Conservation (phyloP, 176 grass and related monocot species). For the Rhynchospora pubera region DNA sequence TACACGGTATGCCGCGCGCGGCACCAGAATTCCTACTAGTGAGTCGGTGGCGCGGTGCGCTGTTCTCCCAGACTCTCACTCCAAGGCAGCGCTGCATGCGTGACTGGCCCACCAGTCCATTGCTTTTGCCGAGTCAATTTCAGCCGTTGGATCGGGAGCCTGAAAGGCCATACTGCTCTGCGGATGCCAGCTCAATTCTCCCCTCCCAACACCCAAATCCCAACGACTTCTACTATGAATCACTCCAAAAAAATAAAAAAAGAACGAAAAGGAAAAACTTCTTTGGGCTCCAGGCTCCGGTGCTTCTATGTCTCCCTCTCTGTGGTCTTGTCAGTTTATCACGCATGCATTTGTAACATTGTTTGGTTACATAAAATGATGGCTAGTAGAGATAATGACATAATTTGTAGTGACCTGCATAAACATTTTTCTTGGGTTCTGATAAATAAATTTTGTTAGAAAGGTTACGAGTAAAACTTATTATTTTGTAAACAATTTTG, state of each 20-base stretch:
- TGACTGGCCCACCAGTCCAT: background rate
- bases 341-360: background rate
- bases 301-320: background rate
- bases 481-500: background rate
- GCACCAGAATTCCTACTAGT: no score
- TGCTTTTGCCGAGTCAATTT: background rate
- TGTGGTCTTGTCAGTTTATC: background rate
- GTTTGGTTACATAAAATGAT: background rate
- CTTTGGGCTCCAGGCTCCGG: background rate
- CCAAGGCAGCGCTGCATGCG: background rate
- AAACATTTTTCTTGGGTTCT: background rate
- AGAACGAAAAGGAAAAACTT: no score
- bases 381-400: background rate
- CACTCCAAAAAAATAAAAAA: no score
- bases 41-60: no score
- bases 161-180: background rate
- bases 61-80: background rate
- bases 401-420: background rate
- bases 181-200: conserved; percentile 33
- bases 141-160: background rate
- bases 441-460: background rate
- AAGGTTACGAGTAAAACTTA: background rate
- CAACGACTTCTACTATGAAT: background rate
- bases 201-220: background rate
- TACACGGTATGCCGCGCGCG: no score